Percentiles rank a stretch among this genome's conserved stretches.
Evolutionary conservation across 2,329 filamentous ascomycete species (phyloP).

Genomic region (Stagonosporopsis chrysanthemi): DNA sequence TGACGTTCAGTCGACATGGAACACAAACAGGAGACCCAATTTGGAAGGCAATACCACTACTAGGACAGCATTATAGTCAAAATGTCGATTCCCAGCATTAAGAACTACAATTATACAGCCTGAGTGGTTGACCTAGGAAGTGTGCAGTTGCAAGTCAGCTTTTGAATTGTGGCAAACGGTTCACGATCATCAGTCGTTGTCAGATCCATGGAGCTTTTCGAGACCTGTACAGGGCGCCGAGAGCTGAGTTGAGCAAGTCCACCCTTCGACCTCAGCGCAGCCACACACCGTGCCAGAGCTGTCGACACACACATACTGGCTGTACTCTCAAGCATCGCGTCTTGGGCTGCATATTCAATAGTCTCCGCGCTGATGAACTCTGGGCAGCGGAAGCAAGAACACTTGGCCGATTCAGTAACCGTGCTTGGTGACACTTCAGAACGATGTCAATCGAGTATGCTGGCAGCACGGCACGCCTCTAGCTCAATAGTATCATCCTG

Average conservation of each 20-base stretch:
- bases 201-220: neutral
- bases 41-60: no score
- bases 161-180: neutral
- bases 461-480: neutral
- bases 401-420: neutral
- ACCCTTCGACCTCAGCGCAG: neutral
- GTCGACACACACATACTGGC: neutral
- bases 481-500: neutral
- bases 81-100: no score
- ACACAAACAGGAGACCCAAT: neutral
- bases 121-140: neutral
- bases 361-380: neutral
- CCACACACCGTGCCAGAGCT: neutral
- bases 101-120: neutral
- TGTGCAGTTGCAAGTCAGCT: neutral
- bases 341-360: constrained; percentile 17
- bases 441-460: constrained; percentile 1
- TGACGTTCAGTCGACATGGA: neutral
- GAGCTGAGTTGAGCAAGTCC: neutral
- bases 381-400: neutral
- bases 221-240: neutral
- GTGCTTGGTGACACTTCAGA: neutral
- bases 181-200: neutral
- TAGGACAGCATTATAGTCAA: neutral
- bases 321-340: neutral